Percentiles rank a stretch among this genome's conserved stretches.
Evolutionary conservation across 1,139 yeast species (phyloP).

Genomic region (Suhomyces atakaporum): DNA sequence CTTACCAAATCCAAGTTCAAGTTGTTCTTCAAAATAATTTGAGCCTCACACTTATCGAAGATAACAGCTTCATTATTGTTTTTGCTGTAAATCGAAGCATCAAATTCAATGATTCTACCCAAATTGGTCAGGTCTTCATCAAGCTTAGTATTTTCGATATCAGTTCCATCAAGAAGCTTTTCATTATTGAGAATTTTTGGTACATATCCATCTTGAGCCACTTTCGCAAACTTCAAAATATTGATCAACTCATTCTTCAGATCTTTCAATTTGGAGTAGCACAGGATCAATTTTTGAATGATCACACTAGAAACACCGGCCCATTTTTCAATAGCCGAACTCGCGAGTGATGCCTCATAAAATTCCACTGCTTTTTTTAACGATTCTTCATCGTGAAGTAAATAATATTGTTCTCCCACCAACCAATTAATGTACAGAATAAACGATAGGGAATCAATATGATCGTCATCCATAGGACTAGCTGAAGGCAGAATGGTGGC

Average conservation of each 20-base stretch:
- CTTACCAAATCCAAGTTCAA: slow-evolving; percentile 16
- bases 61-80: slow-evolving; percentile 18
- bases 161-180: background rate
- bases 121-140: slow-evolving; percentile 4
- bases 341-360: slow-evolving; percentile 32
- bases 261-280: slow-evolving; percentile 20
- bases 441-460: slow-evolving; percentile 23
- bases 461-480: slow-evolving; percentile 3
- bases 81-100: slow-evolving; percentile 4
- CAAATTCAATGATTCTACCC: slow-evolving; percentile 2
- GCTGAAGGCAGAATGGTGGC: slow-evolving; percentile 1
- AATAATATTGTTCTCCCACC: slow-evolving; percentile 49
- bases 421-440: slow-evolving; percentile 47
- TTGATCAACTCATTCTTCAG: slow-evolving; percentile 7
- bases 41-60: slow-evolving; percentile 24
- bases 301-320: slow-evolving; percentile 18
- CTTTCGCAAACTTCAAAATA: slow-evolving; percentile 2
- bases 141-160: background rate
- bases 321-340: slow-evolving; percentile 15
- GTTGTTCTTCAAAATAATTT: slow-evolving; percentile 18
- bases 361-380: slow-evolving; percentile 40
- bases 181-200: background rate
- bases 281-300: slow-evolving; percentile 29
- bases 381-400: slow-evolving; percentile 25
- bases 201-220: background rate